A percentile compares a stretch with the other conserved stretches of the same genome.
These are phyloP conservation scores for Rhizoctonia solani DNA, from an alignment of 1,284 basidiomycete genomes.

Conservation along the genomic window DNA sequence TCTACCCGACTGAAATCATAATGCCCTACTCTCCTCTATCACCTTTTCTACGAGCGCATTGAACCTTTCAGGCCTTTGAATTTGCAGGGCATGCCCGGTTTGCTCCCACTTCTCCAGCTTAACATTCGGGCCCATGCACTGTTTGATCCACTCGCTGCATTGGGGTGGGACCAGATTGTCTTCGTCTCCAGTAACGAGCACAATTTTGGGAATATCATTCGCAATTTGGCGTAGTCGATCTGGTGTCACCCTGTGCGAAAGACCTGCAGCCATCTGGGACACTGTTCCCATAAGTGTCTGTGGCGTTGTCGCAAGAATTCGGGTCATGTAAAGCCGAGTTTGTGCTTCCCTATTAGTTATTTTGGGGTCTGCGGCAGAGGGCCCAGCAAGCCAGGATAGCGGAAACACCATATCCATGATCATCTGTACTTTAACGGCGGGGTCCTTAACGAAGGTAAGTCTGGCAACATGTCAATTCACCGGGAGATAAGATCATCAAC, in stretches of 20 bases:
- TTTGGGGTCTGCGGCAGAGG: slow-evolving; percentile 56
- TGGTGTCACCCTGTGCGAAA: slow-evolving; percentile 68
- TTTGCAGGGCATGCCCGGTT: slow-evolving; percentile 70
- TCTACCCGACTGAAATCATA: background rate
- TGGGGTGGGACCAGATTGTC: slow-evolving; percentile 67
- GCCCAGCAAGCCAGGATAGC: slow-evolving; percentile 58
- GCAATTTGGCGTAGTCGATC: slow-evolving; percentile 62
- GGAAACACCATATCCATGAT: slow-evolving; percentile 68
- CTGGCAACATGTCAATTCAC: slow-evolving; percentile 40
- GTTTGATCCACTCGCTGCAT: slow-evolving; percentile 63
- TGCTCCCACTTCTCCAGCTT: slow-evolving; percentile 66
- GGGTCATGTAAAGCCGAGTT: slow-evolving; percentile 55
- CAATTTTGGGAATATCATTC: slow-evolving; percentile 59
- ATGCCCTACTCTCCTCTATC: slow-evolving; percentile 55
- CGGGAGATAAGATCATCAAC: background rate
- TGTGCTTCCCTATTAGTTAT: slow-evolving; percentile 68
- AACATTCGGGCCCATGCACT: slow-evolving; percentile 63
- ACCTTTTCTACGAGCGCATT: slow-evolving; percentile 62
- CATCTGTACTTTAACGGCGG: slow-evolving; percentile 56
- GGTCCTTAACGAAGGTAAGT: slow-evolving; percentile 55
- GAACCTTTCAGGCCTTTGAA: slow-evolving; percentile 58
- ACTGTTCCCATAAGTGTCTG: slow-evolving; percentile 67
- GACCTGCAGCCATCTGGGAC: slow-evolving; percentile 73
- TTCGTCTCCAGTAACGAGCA: slow-evolving; percentile 74
- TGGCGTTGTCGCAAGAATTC: slow-evolving; percentile 59